Base-by-base conservation (phyloP, 2,329 filamentous ascomycete species). In the Exophiala sideris region DNA sequence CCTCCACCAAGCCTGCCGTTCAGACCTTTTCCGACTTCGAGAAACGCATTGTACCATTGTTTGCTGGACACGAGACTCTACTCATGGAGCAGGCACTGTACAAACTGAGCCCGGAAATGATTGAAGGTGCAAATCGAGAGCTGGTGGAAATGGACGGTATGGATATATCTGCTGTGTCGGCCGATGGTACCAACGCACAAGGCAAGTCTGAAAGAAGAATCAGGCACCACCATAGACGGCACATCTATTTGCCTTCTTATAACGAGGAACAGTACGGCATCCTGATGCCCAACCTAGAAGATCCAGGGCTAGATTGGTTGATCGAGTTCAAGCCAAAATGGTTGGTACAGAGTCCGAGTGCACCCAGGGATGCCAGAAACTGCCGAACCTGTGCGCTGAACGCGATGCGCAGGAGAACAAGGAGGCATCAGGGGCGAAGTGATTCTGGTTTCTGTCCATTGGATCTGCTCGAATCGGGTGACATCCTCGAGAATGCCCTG, bases 251-350 rank as follows among this genome's bases (percentile, higher is more conserved):
- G 2, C 78, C 76, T 3, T n/a, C 57, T n/a, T 61, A 59, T 47
- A 73, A 78, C 11, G 77, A 81, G 39, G 81, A 86, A 61, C 69
- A 67, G 3, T 80, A 83, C 65, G 88, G 84, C 5, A 81, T 90
- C 64, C 71, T 92, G 3, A 79, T 92, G 45, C 85, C 86, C 56
- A 87, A 91, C 65, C 91, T 92, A 87, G 80, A 78, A 2, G 64
- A 64, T 24, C 62, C 64, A 7, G 67, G 68, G 12, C 64, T 68
- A 0, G 66, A 65, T 3, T 64, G 66, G 45, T 62, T 70, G 5
- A 67, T 87, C 32, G 87, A 92, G 67, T 87, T 92, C 71, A 94
- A 94, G 68, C 88, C 89, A 11, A 94, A 94, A 71, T 94, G 89
- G 89, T 79, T 94, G 21, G 73, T 79, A 7, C 88, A 91, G 67